phyloP scores from a whole-genome alignment of 768 basidiomycete genomes.

The Trametes cubensis region DNA sequence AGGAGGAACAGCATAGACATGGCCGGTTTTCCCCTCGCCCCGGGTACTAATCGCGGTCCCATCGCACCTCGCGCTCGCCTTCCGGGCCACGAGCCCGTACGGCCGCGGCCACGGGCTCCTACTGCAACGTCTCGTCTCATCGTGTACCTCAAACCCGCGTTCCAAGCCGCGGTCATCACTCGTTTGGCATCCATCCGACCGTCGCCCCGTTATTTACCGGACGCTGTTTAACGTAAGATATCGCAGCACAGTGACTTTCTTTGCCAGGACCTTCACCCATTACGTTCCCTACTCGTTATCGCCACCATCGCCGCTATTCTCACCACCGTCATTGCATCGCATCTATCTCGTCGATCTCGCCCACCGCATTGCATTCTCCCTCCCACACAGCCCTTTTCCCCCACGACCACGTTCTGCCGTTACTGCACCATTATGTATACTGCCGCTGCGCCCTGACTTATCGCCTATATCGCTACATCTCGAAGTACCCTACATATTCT shows the following conservation, averaged over 20 bases:
- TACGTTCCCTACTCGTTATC: conserved; percentile 23
- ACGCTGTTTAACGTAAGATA: conserved; percentile 18
- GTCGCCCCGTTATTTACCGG: conserved; percentile 22
- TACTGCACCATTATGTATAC: conserved; percentile 24
- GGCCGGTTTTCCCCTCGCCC: conserved; percentile 23
- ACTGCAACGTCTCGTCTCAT: conserved; percentile 3
- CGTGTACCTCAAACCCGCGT: conserved; percentile 2
- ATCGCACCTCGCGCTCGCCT: conserved; percentile 23
- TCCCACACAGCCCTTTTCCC: conserved; percentile 11
- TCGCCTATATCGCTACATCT: conserved; percentile 23
- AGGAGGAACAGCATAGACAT: conserved; percentile 26
- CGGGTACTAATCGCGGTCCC: conserved; percentile 22
- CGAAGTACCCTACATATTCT: conserved; percentile 16
- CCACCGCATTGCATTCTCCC: conserved; percentile 2
- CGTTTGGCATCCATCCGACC: conserved; percentile 15
- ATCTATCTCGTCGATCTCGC: conserved; percentile 18
- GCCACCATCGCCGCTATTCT: conserved; percentile 21
- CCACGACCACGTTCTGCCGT: conserved; percentile 12
- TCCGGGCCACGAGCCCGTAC: conserved; percentile 12
- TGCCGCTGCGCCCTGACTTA: conserved; percentile 19
- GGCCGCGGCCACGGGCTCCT: conserved; percentile 3
- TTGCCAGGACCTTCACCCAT: conserved; percentile 11
- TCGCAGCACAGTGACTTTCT: conserved; percentile 15
- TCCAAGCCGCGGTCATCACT: conserved; percentile 6
- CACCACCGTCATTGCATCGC: conserved; percentile 21